phyloP scores from a whole-genome alignment of 1,284 basidiomycete genomes.

The Heterobasidion annosum region DNA sequence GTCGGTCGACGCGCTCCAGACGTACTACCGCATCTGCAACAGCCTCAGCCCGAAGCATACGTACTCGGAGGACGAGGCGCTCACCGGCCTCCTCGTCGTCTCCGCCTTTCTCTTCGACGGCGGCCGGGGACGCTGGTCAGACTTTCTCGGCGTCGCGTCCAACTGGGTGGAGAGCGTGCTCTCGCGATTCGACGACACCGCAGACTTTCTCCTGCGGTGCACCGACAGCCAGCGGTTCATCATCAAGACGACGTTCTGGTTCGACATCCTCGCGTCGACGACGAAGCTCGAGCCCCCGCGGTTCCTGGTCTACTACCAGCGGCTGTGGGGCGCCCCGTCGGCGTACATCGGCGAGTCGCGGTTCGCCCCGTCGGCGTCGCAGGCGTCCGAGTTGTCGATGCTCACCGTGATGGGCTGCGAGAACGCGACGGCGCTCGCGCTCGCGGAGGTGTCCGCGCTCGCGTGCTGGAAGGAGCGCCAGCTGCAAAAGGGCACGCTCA shows the following conservation, averaged over 20 bases:
- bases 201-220: conserved; percentile 38
- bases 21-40: conserved; percentile 25
- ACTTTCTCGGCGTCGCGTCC: conserved; percentile 52
- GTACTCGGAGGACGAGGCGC: conserved; percentile 55
- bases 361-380: conserved; percentile 1
- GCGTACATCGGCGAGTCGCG: conserved; percentile 26
- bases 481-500: conserved; percentile 32
- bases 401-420: conserved; percentile 80
- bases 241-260: conserved; percentile 78
- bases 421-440: conserved; percentile 65
- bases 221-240: conserved; percentile 50
- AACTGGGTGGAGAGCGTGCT: conserved; percentile 43
- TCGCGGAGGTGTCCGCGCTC: conserved; percentile 65
- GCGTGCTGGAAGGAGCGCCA: conserved; percentile 53
- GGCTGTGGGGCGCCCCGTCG: conserved; percentile 40
- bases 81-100: conserved; percentile 65
- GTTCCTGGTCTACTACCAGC: conserved; percentile 47
- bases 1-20: conserved; percentile 6
- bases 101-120: conserved; percentile 69
- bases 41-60: conserved; percentile 16
- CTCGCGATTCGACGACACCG: conserved; percentile 22
- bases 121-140: conserved; percentile 57
- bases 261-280: conserved; percentile 71
- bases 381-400: conserved; percentile 46
- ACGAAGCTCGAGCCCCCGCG: conserved; percentile 50